Evolutionary conservation across 768 basidiomycete species (phyloP).

Genomic region (Psilocybe azurescens): DNA sequence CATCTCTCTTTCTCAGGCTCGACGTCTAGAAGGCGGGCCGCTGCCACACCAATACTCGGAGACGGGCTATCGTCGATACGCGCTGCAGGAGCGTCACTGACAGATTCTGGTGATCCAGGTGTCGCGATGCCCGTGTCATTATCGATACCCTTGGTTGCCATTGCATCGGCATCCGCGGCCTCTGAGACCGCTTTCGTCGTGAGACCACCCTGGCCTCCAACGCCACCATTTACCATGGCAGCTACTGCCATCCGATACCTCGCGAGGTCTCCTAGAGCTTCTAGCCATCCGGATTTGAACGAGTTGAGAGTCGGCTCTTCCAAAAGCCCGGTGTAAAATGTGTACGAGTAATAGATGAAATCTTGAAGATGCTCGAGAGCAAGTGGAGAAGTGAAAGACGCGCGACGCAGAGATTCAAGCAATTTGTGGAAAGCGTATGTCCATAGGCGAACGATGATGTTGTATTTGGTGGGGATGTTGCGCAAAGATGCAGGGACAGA

Average conservation of each 20-base stretch:
- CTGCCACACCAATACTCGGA: constrained; percentile 85
- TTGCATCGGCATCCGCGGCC: constrained; percentile 36
- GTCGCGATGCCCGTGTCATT: constrained; percentile 18
- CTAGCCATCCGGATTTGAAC: constrained; percentile 90
- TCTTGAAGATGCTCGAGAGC: constrained; percentile 93
- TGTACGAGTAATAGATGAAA: constrained; percentile 95
- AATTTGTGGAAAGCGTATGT: constrained; percentile 88
- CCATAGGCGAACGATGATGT: constrained; percentile 95
- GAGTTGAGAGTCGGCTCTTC: constrained; percentile 75
- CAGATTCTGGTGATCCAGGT: constrained; percentile 40
- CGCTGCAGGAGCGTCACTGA: constrained; percentile 55
- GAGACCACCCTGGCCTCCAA: constrained; percentile 47
- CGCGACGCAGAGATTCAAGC: constrained; percentile 88
- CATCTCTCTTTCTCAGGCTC: constrained; percentile 93
- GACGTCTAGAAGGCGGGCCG: constrained; percentile 81
- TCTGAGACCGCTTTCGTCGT: constrained; percentile 62
- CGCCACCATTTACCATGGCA: constrained; percentile 68
- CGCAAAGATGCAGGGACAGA: constrained; percentile 88
- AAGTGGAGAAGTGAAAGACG: constrained; percentile 68
- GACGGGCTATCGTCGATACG: constrained; percentile 69
- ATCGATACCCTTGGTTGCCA: constrained; percentile 19
- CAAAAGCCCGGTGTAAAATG: constrained; percentile 88
- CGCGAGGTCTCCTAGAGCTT: constrained; percentile 95
- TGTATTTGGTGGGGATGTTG: constrained; percentile 91
- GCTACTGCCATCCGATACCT: constrained; percentile 96